Evolutionary conservation across 148 eudicot species (phyloP).

Genomic region (Persicaria maculosa): DNA sequence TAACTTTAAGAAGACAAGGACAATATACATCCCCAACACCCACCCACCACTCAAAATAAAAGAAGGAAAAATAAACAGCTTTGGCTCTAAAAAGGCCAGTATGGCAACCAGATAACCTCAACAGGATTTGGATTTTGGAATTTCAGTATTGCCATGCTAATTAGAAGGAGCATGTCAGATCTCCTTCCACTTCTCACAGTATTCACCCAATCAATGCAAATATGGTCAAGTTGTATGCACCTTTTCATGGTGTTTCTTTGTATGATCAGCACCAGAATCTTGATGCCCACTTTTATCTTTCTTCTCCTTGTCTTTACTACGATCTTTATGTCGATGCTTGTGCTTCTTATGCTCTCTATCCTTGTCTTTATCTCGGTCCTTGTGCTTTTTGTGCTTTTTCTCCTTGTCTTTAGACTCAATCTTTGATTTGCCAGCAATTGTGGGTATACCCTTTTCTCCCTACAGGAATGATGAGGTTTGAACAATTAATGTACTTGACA

Average conservation of each 20-base stretch:
- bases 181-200: not conserved
- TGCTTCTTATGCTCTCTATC: slow-evolving; percentile 95
- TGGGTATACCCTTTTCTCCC: slow-evolving; percentile 88
- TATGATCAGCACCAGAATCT: slow-evolving; percentile 66
- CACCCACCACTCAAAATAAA: not conserved
- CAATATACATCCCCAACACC: not conserved
- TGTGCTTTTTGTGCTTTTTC: slow-evolving; percentile 79
- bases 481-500: not conserved
- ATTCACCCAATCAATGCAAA: not conserved
- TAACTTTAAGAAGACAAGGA: not conserved
- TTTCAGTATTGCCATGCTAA: not conserved
- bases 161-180: not conserved
- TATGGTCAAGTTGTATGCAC: slow-evolving; percentile 26
- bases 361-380: slow-evolving; percentile 77
- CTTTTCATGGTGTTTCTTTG: slow-evolving; percentile 87
- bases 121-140: not conserved
- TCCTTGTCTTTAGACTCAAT: slow-evolving; percentile 85
- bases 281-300: slow-evolving; percentile 72
- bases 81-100: not conserved
- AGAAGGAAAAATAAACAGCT: not conserved
- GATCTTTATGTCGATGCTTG: slow-evolving; percentile 92
- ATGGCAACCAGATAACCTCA: not conserved
- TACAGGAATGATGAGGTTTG: slow-evolving; percentile 21
- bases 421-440: slow-evolving; percentile 68
- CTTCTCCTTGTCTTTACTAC: slow-evolving; percentile 67